Base-by-base conservation (phyloP, 495 filamentous ascomycete species). In the Saxophila tyrrhenica region DNA sequence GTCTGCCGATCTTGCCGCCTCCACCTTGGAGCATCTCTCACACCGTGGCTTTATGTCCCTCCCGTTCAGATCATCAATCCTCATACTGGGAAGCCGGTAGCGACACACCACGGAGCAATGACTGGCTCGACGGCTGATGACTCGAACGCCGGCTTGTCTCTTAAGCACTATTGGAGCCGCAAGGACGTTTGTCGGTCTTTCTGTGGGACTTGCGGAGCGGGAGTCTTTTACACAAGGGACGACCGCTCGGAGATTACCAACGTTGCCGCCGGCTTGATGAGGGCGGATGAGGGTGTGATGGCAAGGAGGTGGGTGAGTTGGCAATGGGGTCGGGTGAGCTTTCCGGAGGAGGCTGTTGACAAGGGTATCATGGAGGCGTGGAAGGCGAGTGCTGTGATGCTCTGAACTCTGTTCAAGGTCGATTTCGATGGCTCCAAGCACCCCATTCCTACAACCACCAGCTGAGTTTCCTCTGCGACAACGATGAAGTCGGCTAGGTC, bases 301-400 rank as follows among this genome's bases (percentile, higher is more conserved):
- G 45, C 45, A 3, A 48, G 45, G 17, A 3, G 45, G 45, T 48
- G 45, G 45, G 7, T 48, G 45, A 48, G 24, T 17, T 48, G 45
- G 45, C 21, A 24, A 9, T 48, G 45, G 45, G 45, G 45, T 5
- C 45, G 10, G 45, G 20, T 20, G 45, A 20, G 11, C 10, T 48
- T 13, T 13, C 7, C 7, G 45, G 13, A 48, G 10, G 45, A 48
- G 24, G 23, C 45, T 13, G 17, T 17, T 5, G 11, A 48, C 10
- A 25, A 17, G 21, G 21, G 20, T 9, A 25, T 25, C 20, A 17
- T 25, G 20, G 23, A 25, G 20, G 45, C 20, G 7, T 48, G 45
- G 45, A 48, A 16, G 21, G 45, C 11, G 45, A 48, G 8, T 48
- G 21, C 21, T 23, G 45, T 24, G 42, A 15, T n/a, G 41, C 20